Conservation (phyloP, 768 basidiomycete genomes). For the Pleurotus djamor region DNA sequence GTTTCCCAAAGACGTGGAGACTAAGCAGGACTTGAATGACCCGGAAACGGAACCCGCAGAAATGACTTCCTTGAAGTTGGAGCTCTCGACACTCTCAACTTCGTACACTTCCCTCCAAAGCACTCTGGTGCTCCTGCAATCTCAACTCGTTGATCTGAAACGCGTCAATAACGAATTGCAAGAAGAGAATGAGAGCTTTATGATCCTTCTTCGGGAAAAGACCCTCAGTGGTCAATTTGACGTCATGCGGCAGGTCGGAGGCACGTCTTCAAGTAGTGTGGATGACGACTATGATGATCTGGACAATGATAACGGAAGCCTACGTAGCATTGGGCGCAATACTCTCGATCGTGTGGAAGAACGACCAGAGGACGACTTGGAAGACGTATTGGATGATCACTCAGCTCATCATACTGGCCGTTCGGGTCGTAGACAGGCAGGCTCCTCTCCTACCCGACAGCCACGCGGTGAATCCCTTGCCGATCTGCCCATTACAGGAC, state of each 20-base stretch:
- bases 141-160: conserved; percentile 85
- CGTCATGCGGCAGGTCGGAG: conserved; percentile 65
- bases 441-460: conserved; percentile 35
- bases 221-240: conserved; percentile 90
- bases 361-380: conserved; percentile 40
- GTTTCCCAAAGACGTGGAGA: conserved; percentile 16
- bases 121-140: conserved; percentile 80
- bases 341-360: conserved; percentile 66
- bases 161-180: conserved; percentile 84
- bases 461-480: conserved; percentile 80
- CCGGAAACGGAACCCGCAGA: conserved; percentile 80
- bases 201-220: conserved; percentile 88
- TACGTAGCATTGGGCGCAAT: conserved; percentile 55
- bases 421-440: conserved; percentile 46
- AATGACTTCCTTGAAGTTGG: conserved; percentile 79
- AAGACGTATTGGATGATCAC: conserved; percentile 32
- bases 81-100: conserved; percentile 83
- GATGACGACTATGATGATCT: conserved; percentile 39
- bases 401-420: conserved; percentile 29
- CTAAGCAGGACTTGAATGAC: conserved; percentile 53
- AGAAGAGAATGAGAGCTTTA: conserved; percentile 97
- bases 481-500: conserved; percentile 84
- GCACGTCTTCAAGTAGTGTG: conserved; percentile 27
- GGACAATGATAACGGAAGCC: conserved; percentile 44
- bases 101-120: conserved; percentile 83